These are phyloP conservation scores for Trichoderma citrinoviride DNA, from an alignment of 2,329 filamentous ascomycete species.

Conservation along the genomic window DNA sequence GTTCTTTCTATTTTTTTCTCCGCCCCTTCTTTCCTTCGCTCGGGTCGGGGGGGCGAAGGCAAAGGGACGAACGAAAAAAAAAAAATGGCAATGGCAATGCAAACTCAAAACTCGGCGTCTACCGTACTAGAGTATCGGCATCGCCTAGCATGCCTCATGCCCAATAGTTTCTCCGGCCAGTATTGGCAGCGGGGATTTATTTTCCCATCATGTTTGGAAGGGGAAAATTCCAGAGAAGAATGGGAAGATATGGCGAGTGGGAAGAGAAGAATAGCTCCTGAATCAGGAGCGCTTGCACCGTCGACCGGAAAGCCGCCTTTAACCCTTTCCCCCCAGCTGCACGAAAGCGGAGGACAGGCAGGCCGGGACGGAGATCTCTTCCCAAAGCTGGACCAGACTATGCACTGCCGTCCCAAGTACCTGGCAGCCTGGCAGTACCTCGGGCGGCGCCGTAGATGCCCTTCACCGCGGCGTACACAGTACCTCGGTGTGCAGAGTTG, in stretches of 20 bases:
- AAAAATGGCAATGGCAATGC: neutral
- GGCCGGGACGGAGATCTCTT: conserved; percentile 15
- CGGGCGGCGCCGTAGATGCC: neutral
- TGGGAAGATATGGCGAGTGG: neutral
- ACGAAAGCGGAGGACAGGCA: conserved; percentile 18
- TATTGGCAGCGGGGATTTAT: neutral
- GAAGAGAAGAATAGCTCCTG: neutral
- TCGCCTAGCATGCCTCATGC: conserved; percentile 9
- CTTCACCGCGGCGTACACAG: neutral
- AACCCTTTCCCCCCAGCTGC: conserved; percentile 1
- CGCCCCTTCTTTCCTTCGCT: conserved; percentile 11
- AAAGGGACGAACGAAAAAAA: neutral
- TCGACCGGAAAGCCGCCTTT: conserved; percentile 8
- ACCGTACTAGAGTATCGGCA: neutral
- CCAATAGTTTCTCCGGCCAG: conserved; percentile 13
- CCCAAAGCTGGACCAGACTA: neutral
- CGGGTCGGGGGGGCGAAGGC: neutral
- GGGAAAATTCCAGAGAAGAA: neutral
- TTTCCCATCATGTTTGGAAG: neutral
- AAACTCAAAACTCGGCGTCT: neutral
- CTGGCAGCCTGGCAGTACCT: conserved; percentile 4
- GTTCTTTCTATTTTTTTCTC: conserved; percentile 11
- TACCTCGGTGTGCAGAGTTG: neutral
- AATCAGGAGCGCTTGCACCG: conserved; percentile 11
- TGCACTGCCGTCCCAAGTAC: conserved; percentile 9